Percentiles rank a stretch among this genome's conserved stretches.
phyloP scores from a whole-genome alignment of 2,329 filamentous ascomycete species.

The Penicillium expansum region DNA sequence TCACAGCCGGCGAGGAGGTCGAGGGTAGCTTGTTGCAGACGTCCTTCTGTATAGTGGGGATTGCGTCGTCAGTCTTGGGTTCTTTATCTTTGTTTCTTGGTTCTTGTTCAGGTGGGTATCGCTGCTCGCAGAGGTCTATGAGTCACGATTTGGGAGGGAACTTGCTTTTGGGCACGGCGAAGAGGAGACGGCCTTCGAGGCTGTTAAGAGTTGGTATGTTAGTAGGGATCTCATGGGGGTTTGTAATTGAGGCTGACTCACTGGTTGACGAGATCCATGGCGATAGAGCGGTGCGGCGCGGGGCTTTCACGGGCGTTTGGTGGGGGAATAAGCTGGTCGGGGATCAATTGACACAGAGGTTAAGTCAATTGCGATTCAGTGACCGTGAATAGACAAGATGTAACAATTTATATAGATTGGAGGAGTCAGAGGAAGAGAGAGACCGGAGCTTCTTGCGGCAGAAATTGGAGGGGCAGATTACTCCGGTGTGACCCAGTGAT shows the following conservation, averaged over 20 bases:
- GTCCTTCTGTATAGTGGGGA: slow-evolving; percentile 66
- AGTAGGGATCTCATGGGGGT: not conserved
- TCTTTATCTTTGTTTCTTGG: slow-evolving; percentile 2
- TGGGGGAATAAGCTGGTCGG: not conserved
- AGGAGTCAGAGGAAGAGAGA: slow-evolving; percentile 8
- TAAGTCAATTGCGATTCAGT: slow-evolving; percentile 12
- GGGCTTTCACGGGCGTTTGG: slow-evolving; percentile 1
- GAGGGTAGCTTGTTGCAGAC: slow-evolving; percentile 80
- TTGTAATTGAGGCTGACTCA: slow-evolving; percentile 38
- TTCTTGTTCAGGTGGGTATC: slow-evolving; percentile 6
- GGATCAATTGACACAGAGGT: not conserved
- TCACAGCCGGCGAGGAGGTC: slow-evolving; percentile 91
- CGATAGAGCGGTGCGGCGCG: slow-evolving; percentile 26
- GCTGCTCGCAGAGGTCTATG: slow-evolving; percentile 11
- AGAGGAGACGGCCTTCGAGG: slow-evolving; percentile 87
- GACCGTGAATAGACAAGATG: not conserved
- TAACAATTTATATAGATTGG: slow-evolving; percentile 4
- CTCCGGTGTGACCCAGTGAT: slow-evolving; percentile 6
- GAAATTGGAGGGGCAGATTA: slow-evolving; percentile 27
- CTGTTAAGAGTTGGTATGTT: slow-evolving; percentile 49
- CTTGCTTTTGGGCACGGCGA: slow-evolving; percentile 97
- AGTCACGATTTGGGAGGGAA: slow-evolving; percentile 31
- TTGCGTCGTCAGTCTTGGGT: slow-evolving; percentile 15
- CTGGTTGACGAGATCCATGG: slow-evolving; percentile 64
- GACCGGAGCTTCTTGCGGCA: slow-evolving; percentile 18